Evolutionary conservation across 306 rosid species (phyloP), one percentile per base, ranked within the genome.

Genomic region (Myrica gale): DNA sequence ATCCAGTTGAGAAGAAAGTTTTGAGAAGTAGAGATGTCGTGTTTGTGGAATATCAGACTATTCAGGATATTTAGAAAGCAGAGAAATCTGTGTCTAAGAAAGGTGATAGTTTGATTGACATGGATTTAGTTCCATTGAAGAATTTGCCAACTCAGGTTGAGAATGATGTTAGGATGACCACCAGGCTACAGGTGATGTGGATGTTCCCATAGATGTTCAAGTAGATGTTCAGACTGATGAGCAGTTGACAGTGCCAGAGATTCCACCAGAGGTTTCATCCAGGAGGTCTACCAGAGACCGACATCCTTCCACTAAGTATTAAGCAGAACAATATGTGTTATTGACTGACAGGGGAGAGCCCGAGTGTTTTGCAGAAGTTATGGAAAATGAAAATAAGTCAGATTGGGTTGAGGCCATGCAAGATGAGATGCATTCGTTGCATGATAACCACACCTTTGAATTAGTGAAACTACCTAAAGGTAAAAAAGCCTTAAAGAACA

Each of bases 391-490:
- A 7, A 15, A n/a, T 9, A 72, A 72, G 50, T 16, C 6, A 39
- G 45, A 71, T 26, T 71, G 62, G 62, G 13, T 48, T 39, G 37
- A 51, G 9, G 58, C 45, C 16, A 70, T 70, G 45, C 44, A 69
- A 8, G 57, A 69, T n/a, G 16, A 45, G 58, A 69, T 4, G 48
- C 4, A 9, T 0, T 26, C 8, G 3, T 3, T 44, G 6, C 47
- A 44, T 44, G 47, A 44, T 8, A 44, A 44, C 9, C 47, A 44
- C 55, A 69, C 42, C 0, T 45, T 45, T 21, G 43, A 69, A 2
- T 12, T 26, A 9, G 58, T 51, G 48, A 23, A 39, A 6, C 5
- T 50, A 15, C 16, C 54, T 50, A 50, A 50, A 11, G 54, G 54
- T 15, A 50, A 50, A 11, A 50, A 5, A 50, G 17, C 16, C 3